A percentile compares a stretch with the other conserved stretches of the same genome.
Conservation (phyloP, 2,329 filamentous ascomycete species). For the Monosporascus sp. region DNA sequence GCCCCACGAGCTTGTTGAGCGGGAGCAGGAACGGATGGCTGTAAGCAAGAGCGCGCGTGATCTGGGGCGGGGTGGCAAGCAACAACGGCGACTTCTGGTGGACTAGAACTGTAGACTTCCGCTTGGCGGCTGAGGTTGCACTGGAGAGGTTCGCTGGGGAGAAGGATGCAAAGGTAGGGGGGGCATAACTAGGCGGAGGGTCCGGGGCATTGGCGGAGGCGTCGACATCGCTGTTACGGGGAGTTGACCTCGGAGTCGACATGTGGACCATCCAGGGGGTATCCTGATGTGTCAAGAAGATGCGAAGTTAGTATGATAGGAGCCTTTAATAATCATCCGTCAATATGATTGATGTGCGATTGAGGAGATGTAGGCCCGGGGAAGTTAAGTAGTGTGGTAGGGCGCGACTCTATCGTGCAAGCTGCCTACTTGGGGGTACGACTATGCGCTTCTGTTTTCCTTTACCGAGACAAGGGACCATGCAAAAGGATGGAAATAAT, state of each 20-base stretch:
- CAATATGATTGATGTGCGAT: too few species aligned
- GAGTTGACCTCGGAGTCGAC: conserved; percentile 38
- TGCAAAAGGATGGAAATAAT: too few species aligned
- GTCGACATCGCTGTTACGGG: conserved; percentile 28
- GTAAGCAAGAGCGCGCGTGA: conserved; percentile 90
- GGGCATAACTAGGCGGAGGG: conserved; percentile 33
- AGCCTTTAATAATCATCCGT: too few species aligned
- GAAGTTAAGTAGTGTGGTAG: too few species aligned
- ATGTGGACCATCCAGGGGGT: conserved; percentile 51
- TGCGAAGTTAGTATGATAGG: conserved; percentile 9
- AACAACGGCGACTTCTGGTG: conserved; percentile 94
- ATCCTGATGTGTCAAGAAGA: conserved; percentile 27
- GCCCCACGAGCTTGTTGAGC: conserved; percentile 75
- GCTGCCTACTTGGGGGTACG: too few species aligned
- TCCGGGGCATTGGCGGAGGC: conserved; percentile 28
- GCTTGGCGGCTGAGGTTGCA: conserved; percentile 59
- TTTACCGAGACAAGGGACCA: too few species aligned
- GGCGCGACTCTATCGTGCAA: too few species aligned
- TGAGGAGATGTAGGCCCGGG: too few species aligned
- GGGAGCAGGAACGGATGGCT: conserved; percentile 91
- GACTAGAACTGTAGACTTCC: conserved; percentile 86
- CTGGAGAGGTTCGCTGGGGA: conserved; percentile 73
- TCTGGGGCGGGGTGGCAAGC: conserved; percentile 87
- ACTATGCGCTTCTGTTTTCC: too few species aligned
- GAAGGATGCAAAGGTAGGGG: conserved; percentile 82